These are phyloP conservation scores for Tetrapisispora pingtungensis DNA, from an alignment of 805 yeast genomes.

Conservation along the genomic window DNA sequence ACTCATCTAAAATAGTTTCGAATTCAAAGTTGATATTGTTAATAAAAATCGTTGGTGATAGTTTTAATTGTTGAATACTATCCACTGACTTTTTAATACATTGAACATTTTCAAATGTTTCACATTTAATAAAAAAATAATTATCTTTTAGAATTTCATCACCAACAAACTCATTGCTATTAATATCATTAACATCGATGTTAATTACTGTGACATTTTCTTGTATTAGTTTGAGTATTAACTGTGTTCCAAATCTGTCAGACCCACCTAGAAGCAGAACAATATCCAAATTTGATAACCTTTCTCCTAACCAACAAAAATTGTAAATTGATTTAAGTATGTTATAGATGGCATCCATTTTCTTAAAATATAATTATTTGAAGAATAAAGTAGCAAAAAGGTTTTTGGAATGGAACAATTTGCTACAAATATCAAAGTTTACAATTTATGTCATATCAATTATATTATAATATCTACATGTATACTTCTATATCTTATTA, in stretches of 20 bases:
- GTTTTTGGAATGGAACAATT: too few species aligned
- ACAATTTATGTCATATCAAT: too few species aligned
- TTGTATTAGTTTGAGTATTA: slow-evolving; percentile 7
- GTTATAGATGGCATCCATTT: not conserved
- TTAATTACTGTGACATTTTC: slow-evolving; percentile 10
- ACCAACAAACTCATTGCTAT: not conserved
- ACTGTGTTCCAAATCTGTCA: slow-evolving; percentile 10
- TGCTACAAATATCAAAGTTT: too few species aligned
- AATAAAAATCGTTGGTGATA: slow-evolving; percentile 9
- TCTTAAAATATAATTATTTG: too few species aligned
- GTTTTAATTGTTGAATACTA: not conserved
- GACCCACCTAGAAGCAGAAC: slow-evolving; percentile 18
- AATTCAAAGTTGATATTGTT: slow-evolving; percentile 15
- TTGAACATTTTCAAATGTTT: not conserved
- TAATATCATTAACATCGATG: slow-evolving; percentile 10
- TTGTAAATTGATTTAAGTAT: slow-evolving; percentile 9
- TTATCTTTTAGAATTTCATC: not conserved
- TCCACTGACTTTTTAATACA: not conserved
- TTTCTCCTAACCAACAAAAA: slow-evolving; percentile 12
- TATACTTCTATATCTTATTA: too few species aligned
- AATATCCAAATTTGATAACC: slow-evolving; percentile 7
- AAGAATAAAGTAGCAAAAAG: too few species aligned
- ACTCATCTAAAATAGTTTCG: slow-evolving; percentile 1
- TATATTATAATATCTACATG: too few species aligned
- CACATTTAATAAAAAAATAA: slow-evolving; percentile 5